phyloP scores from a whole-genome alignment of 345 rosid species.

The Lumnitzera littorea region DNA sequence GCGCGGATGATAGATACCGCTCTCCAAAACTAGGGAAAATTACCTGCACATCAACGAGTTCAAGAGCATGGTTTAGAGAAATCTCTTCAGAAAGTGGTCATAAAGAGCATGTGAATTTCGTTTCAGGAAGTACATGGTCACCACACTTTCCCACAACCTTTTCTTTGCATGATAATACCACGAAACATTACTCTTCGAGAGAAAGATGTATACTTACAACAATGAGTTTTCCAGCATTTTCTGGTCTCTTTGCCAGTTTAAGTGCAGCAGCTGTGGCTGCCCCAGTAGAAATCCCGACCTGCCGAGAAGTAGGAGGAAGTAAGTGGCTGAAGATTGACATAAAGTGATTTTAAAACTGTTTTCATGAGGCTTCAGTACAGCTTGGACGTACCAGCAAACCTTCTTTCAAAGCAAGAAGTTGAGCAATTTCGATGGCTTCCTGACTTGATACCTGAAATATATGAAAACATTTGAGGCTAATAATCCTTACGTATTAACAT shows the following conservation, averaged over 20 bases:
- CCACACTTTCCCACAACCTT: too few relatives aligned
- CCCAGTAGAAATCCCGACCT: conserved; percentile 60
- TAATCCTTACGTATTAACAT: not conserved
- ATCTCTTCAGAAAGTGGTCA: too few relatives aligned
- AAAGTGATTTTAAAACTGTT: too few relatives aligned
- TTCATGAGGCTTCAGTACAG: not conserved
- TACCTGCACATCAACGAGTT: conserved; percentile 26
- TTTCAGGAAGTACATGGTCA: too few relatives aligned
- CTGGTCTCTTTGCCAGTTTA: conserved; percentile 41
- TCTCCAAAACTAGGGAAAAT: conserved; percentile 68
- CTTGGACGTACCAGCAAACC: conserved; percentile 34
- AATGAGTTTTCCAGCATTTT: conserved; percentile 45
- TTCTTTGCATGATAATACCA: too few relatives aligned
- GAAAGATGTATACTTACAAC: conserved; percentile 28
- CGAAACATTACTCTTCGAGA: too few relatives aligned
- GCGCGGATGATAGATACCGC: conserved; percentile 53
- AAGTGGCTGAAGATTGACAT: too few relatives aligned
- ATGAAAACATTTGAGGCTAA: not conserved
- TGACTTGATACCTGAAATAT: conserved; percentile 37
- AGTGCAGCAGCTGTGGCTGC: conserved; percentile 53
- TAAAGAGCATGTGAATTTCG: too few relatives aligned
- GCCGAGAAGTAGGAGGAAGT: not conserved
- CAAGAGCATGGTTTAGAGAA: too few relatives aligned
- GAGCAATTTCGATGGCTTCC: conserved; percentile 41
- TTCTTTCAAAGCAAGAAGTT: conserved; percentile 44